Conservation (phyloP, 1,284 basidiomycete species). For the Pascua guehoae region DNA sequence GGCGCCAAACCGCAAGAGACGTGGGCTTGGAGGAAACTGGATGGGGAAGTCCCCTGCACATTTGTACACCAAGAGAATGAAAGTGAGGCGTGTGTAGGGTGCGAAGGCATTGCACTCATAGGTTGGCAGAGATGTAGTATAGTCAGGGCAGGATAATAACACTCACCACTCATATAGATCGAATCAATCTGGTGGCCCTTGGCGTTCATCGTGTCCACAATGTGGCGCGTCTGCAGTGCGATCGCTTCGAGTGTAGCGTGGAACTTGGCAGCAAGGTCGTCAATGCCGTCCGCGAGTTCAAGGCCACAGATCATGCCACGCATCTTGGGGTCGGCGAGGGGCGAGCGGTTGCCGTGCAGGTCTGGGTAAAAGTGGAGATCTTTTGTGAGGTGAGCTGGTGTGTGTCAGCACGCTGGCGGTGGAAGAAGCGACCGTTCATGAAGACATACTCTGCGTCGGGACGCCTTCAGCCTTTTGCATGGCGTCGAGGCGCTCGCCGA, state of each 20-base stretch:
- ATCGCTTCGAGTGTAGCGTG: slow-evolving; percentile 89
- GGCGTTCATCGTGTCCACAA: slow-evolving; percentile 84
- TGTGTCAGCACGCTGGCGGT: slow-evolving; percentile 15
- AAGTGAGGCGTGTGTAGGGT: not conserved
- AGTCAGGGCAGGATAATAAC: not conserved
- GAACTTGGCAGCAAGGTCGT: slow-evolving; percentile 85
- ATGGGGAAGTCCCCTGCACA: not conserved
- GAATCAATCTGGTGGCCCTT: slow-evolving; percentile 78
- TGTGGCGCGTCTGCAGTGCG: slow-evolving; percentile 91
- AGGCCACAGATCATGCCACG: slow-evolving; percentile 85
- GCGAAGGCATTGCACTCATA: not conserved
- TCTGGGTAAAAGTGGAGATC: slow-evolving; percentile 94
- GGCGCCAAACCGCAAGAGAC: no score
- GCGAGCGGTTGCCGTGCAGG: slow-evolving; percentile 87
- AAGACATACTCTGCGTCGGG: slow-evolving; percentile 56
- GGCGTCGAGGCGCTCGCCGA: slow-evolving; percentile 70
- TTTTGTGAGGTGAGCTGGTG: slow-evolving; percentile 71
- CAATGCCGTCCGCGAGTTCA: slow-evolving; percentile 69
- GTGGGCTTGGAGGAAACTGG: not conserved
- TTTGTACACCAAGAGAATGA: no score
- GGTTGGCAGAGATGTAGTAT: no score
- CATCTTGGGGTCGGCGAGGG: slow-evolving; percentile 91
- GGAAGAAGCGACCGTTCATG: not conserved
- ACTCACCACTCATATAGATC: slow-evolving; percentile 72
- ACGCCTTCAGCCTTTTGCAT: slow-evolving; percentile 59